Evolutionary conservation across 2,329 filamentous ascomycete species (phyloP).

Genomic region (Cadophora gregata): DNA sequence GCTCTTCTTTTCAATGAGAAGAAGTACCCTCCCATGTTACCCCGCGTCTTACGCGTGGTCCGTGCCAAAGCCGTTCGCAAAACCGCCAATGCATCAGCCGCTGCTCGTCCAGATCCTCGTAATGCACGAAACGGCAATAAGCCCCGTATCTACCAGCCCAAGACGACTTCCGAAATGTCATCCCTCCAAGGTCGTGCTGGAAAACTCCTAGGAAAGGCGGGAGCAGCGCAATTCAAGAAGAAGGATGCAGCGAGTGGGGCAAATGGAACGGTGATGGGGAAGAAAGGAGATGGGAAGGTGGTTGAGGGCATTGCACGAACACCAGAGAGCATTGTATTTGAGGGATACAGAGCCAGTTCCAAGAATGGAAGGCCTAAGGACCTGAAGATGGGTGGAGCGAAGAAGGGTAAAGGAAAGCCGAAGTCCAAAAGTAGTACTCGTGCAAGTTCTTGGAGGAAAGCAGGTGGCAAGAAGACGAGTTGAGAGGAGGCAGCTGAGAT

Average conservation of each 20-base stretch:
- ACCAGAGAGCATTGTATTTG: constrained; percentile 78
- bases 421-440: constrained; percentile 45
- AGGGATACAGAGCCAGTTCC: constrained; percentile 75
- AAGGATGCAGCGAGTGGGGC: constrained; percentile 38
- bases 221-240: constrained; percentile 52
- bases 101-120: constrained; percentile 32
- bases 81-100: constrained; percentile 39
- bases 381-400: constrained; percentile 62
- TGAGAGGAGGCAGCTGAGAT: constrained; percentile 52
- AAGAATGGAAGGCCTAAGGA: constrained; percentile 69
- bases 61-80: constrained; percentile 64
- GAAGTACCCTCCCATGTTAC: constrained; percentile 93
- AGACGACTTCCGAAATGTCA: constrained; percentile 71
- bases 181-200: constrained; percentile 75
- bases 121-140: constrained; percentile 47
- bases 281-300: constrained; percentile 23
- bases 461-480: constrained; percentile 46
- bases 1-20: constrained; percentile 88
- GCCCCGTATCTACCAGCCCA: constrained; percentile 64
- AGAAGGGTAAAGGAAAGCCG: constrained; percentile 55
- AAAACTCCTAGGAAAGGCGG: constrained; percentile 75
- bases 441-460: constrained; percentile 47
- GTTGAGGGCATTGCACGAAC: constrained; percentile 53
- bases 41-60: constrained; percentile 82
- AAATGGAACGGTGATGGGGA: constrained; percentile 38